A percentile compares a stretch with the other conserved stretches of the same genome.
These are phyloP conservation scores for Botrytis byssoidea DNA, from an alignment of 2,329 filamentous ascomycete genomes.

Conservation along the genomic window DNA sequence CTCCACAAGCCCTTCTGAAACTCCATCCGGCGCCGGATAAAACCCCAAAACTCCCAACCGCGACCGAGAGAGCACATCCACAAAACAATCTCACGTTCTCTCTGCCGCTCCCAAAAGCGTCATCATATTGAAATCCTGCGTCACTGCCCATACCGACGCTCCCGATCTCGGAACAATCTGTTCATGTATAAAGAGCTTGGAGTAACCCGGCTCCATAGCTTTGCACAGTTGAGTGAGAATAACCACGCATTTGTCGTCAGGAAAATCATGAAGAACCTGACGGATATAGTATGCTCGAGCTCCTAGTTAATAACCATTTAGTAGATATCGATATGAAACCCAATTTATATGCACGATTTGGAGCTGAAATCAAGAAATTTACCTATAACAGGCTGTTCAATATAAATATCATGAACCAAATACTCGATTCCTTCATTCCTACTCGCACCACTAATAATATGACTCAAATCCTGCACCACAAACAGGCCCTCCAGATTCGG, in stretches of 20 bases:
- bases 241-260: not conserved
- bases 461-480: not conserved
- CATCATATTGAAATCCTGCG: not conserved
- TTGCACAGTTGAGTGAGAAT: not conserved
- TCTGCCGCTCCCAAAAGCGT: not conserved
- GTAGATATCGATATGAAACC: not conserved
- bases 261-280: not conserved
- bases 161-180: not conserved
- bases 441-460: not conserved
- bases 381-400: conserved; percentile 35
- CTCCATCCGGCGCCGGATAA: not conserved
- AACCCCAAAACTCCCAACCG: not conserved
- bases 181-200: conserved; percentile 7
- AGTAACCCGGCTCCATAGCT: not conserved
- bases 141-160: not conserved
- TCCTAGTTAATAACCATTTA: not conserved
- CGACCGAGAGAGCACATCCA: not conserved
- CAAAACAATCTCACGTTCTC: not conserved
- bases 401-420: conserved; percentile 35
- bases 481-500: not conserved
- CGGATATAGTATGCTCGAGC: not conserved
- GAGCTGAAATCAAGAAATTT: not conserved
- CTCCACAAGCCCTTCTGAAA: not conserved
- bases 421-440: conserved; percentile 24
- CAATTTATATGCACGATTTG: too few species aligned